Percentiles rank a stretch among this genome's conserved stretches.
These are phyloP conservation scores for Escallonia herrerae DNA, from an alignment of 129 eudicot species.

Conservation along the genomic window DNA sequence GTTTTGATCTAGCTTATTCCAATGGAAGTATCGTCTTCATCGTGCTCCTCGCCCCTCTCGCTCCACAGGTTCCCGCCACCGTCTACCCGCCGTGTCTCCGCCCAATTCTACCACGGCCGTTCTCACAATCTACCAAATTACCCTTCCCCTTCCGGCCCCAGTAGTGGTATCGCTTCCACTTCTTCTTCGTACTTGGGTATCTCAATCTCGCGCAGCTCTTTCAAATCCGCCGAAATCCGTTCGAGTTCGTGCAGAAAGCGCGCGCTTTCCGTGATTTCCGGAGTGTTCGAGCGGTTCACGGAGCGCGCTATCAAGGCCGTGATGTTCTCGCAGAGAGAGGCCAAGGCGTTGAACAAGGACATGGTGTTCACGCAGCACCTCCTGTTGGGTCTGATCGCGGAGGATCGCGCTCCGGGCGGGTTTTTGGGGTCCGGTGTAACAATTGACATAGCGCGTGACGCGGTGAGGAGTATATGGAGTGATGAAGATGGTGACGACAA, in stretches of 20 bases:
- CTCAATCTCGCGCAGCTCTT: constrained; percentile 20
- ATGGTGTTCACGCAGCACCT: constrained; percentile 75
- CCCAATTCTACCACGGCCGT: constrained; percentile 6
- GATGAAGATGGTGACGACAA: constrained; percentile 18
- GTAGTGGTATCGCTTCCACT: constrained; percentile 13
- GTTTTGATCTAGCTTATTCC: not conserved
- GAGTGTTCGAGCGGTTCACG: constrained; percentile 78
- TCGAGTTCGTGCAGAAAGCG: constrained; percentile 13
- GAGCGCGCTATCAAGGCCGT: constrained; percentile 83
- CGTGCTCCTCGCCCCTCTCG: constrained; percentile 40
- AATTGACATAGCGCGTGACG: constrained; percentile 61
- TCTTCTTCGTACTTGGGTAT: constrained; percentile 45
- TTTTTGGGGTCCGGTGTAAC: constrained; percentile 60
- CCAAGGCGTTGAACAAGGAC: constrained; percentile 50
- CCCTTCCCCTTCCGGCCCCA: constrained; percentile 10
- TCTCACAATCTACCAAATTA: not conserved
- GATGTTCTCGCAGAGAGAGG: constrained; percentile 70
- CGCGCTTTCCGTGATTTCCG: constrained; percentile 28
- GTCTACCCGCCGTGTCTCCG: constrained; percentile 17
- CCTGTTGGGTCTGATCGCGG: constrained; percentile 67
- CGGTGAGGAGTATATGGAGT: constrained; percentile 53
- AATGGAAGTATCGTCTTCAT: constrained; percentile 54
- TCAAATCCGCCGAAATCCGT: not conserved
- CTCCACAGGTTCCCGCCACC: constrained; percentile 21
- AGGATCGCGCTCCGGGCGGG: constrained; percentile 56